phyloP scores from a whole-genome alignment of 345 rosid genomes.

The Dovyalis caffra region DNA sequence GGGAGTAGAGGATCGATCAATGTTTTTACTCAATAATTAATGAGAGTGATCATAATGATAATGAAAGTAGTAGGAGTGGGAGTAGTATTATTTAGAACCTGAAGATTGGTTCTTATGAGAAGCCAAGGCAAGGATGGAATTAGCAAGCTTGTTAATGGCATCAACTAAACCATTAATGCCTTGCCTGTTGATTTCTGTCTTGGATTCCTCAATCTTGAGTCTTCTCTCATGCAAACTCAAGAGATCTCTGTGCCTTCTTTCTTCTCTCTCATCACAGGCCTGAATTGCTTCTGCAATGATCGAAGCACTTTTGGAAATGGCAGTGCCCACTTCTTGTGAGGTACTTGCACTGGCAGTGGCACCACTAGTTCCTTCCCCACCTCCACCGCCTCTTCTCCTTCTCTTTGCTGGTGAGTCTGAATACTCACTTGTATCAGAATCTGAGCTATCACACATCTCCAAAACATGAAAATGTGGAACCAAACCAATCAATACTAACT shows the following conservation, averaged over 20 bases:
- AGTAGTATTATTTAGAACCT: slow-evolving; percentile 24
- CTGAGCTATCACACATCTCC: slow-evolving; percentile 62
- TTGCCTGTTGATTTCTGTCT: slow-evolving; percentile 53
- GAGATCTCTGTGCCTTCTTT: slow-evolving; percentile 68
- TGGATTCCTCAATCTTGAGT: slow-evolving; percentile 64
- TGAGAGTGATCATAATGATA: background rate
- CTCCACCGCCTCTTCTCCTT: slow-evolving; percentile 37
- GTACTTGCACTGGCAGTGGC: slow-evolving; percentile 24
- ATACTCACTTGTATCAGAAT: slow-evolving; percentile 74
- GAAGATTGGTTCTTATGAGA: slow-evolving; percentile 42
- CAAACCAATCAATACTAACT: slow-evolving; percentile 29
- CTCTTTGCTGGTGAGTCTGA: slow-evolving; percentile 72
- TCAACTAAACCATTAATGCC: slow-evolving; percentile 67
- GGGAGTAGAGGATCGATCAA: no score
- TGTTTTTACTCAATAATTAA: background rate
- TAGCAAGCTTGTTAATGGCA: slow-evolving; percentile 82
- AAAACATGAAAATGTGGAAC: slow-evolving; percentile 28
- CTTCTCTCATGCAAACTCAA: slow-evolving; percentile 62
- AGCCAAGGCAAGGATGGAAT: slow-evolving; percentile 70
- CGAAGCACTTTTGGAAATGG: slow-evolving; percentile 71
- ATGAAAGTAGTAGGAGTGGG: no score
- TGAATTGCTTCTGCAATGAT: slow-evolving; percentile 74
- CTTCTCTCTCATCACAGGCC: slow-evolving; percentile 66
- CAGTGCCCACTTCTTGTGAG: slow-evolving; percentile 45
- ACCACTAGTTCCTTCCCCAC: slow-evolving; percentile 33